Base-by-base conservation (phyloP, 192 early-diverging fungal genomes). In the Linnemannia hyalina region DNA sequence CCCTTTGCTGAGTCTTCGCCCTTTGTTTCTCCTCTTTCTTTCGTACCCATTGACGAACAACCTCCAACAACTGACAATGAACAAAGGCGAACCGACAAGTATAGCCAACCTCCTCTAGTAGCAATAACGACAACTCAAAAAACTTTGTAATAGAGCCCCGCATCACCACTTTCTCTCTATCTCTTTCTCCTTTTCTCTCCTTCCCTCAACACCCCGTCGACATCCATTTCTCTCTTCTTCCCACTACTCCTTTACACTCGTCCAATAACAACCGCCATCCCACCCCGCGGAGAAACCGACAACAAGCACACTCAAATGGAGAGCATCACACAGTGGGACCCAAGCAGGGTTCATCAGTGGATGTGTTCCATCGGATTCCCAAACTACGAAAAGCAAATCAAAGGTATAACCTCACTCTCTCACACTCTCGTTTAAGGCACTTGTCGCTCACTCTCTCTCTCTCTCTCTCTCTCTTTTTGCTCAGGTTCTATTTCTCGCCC, bases 271-370 rank as follows among this genome's bases (percentile, higher is more conserved):
- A n/a, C 35, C 29, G 22, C 52, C 9, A 6, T 35, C 73, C 18
- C 29, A 49, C 47, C n/a, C 32, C 26, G 49, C 73, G 35, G 26
- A 55, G 44, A 38, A 26, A 38, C 32, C 44, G 5, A 16, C 40
- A 32, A 63, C 23, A 63, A 38, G 32, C 11, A 38, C 29, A 18
- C 38, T 32, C 22, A 70, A 68, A 90, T 92, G 85, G 92, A 93
- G 49, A 85, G 87, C 76, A 91, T 93, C 57, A 89, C 88, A 20
- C 77, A 88, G 16, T 93, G 92, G 92, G 92, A 93, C 74, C 89
- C 86, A 36, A 89, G 70, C 70, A 91, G 87, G 78, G 92, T 93
- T 1, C 87, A 88, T 80, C 81, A 89, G 32, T 93, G 92, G 92
- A 73, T 93, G 57, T 74, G 86, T 68, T 86, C 88, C 46, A 85